phyloP scores from a whole-genome alignment of 169 alveolate genomes.

The Cryptosporidium parvum region DNA sequence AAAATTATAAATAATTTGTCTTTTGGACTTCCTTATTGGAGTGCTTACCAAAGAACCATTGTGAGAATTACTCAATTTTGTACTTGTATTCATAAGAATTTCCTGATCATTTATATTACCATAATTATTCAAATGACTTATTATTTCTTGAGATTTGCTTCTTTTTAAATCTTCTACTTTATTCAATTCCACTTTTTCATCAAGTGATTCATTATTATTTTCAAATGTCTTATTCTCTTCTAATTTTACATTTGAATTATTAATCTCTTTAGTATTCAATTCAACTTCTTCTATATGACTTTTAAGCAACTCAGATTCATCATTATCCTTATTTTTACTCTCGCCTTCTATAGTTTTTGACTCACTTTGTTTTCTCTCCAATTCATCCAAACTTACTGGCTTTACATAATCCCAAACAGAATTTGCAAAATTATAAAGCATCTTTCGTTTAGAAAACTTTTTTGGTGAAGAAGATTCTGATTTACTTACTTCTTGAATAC shows the following conservation, averaged over 20 bases:
- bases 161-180: not conserved
- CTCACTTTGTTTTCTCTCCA: conserved; percentile 26
- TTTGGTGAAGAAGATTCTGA: conserved; percentile 28
- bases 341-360: not conserved
- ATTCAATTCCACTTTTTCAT: not conserved
- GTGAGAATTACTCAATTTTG: conserved; percentile 20
- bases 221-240: not conserved
- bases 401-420: conserved; percentile 72
- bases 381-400: conserved; percentile 50
- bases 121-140: not conserved
- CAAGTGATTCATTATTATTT: not conserved
- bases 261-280: not conserved
- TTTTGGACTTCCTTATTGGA: conserved; percentile 38
- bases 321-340: not conserved
- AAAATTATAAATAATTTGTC: conserved; percentile 49
- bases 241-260: not conserved
- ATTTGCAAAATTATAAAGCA: conserved; percentile 46
- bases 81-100: not conserved
- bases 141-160: conserved; percentile 32
- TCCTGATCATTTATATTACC: not conserved
- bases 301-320: not conserved
- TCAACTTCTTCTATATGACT: not conserved
- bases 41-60: not conserved
- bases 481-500: not conserved
- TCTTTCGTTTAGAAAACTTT: conserved; percentile 37